Percentiles rank a stretch among this genome's conserved stretches.
phyloP scores from a whole-genome alignment of 208 protist species.

The Trypanosoma mega region DNA sequence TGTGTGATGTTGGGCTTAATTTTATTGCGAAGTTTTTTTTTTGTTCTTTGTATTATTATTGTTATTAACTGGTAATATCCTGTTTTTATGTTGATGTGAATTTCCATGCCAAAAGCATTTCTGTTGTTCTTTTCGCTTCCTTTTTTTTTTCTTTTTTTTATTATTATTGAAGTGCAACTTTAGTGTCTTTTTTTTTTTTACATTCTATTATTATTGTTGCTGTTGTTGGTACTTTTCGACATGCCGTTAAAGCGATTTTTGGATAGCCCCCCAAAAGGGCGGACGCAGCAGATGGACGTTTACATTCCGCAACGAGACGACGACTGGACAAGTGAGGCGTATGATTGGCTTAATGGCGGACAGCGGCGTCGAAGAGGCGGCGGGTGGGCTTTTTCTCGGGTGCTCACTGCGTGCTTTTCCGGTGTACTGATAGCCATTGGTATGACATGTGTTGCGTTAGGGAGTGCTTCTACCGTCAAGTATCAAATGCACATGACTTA shows the following conservation, averaged over 20 bases:
- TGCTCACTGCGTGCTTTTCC: slow-evolving; percentile 15
- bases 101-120: neutral
- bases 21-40: no score
- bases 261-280: neutral
- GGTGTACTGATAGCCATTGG: slow-evolving; percentile 4
- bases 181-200: slow-evolving; percentile 8
- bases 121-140: neutral
- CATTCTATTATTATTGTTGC: neutral
- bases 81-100: no score
- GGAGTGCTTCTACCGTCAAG: neutral
- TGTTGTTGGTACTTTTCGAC: neutral
- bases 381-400: neutral
- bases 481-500: neutral
- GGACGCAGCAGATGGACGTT: neutral
- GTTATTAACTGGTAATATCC: no score
- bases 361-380: neutral
- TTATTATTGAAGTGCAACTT: neutral
- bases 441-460: neutral
- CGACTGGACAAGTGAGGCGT: slow-evolving; percentile 47
- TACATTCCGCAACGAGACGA: slow-evolving; percentile 23
- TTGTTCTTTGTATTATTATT: no score
- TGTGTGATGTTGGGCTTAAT: no score
- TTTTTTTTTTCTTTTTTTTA: neutral
- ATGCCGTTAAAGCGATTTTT: neutral
- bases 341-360: slow-evolving; percentile 22